Percentiles rank a stretch among this genome's conserved stretches.
Conservation (phyloP, 176 grass and related monocot species). For the Paspalum vaginatum region DNA sequence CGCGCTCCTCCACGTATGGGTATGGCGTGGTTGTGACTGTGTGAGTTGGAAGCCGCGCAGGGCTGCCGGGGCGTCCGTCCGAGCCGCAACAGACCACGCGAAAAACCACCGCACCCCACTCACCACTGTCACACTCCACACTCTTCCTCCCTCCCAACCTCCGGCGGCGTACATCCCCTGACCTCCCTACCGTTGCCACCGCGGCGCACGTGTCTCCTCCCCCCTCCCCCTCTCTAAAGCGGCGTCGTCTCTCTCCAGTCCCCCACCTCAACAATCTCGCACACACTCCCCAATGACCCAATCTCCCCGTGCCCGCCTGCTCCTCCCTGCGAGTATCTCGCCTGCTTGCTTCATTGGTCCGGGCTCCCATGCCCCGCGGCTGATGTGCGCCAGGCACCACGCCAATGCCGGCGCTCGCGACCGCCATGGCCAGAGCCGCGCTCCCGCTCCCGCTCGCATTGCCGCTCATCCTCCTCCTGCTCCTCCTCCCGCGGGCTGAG, state of each 20-base stretch:
- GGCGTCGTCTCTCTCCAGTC: background rate
- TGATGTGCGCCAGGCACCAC: constrained; percentile 18
- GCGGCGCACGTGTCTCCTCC: constrained; percentile 14
- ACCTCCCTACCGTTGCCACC: constrained; percentile 41
- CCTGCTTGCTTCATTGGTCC: background rate
- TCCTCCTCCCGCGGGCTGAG: background rate
- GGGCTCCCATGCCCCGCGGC: constrained; percentile 7
- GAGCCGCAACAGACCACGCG: background rate
- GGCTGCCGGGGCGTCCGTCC: background rate
- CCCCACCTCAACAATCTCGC: constrained; percentile 1
- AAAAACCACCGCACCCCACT: background rate
- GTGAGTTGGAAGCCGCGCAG: background rate
- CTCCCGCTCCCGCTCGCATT: background rate
- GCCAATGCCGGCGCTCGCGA: constrained; percentile 21
- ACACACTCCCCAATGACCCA: background rate
- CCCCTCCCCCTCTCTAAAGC: constrained; percentile 8
- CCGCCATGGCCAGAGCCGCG: background rate
- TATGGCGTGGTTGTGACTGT: no score
- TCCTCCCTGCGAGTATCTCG: background rate
- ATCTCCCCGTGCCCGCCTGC: background rate
- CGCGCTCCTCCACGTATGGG: background rate
- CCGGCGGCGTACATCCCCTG: background rate
- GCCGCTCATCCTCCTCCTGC: background rate
- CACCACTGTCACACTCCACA: background rate
- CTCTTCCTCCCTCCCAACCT: constrained; percentile 22